phyloP scores from a whole-genome alignment of 1,284 basidiomycete species.

The Boletus semigastroideus region DNA sequence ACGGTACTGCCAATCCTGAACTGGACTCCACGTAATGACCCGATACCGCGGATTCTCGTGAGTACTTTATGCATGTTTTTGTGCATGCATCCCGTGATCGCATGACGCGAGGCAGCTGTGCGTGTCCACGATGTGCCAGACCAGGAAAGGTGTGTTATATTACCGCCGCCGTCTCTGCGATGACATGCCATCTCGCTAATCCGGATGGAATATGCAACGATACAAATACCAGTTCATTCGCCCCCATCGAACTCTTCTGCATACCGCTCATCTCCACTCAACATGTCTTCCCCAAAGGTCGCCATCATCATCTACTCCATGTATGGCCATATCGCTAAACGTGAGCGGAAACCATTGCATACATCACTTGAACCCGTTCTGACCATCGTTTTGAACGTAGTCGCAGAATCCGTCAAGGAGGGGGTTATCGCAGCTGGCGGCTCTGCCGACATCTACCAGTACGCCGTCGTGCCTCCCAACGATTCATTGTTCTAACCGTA shows the following conservation, averaged over 20 bases:
- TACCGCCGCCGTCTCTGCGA: background rate
- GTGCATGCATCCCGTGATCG: conserved; percentile 4
- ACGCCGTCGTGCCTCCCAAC: background rate
- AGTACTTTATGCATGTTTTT: conserved; percentile 12
- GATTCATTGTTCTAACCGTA: background rate
- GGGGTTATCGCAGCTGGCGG: conserved; percentile 51
- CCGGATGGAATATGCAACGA: background rate
- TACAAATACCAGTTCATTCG: conserved; percentile 20
- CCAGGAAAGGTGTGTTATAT: conserved; percentile 2
- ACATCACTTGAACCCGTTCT: background rate
- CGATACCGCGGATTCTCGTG: conserved; percentile 11
- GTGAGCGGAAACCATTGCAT: conserved; percentile 20
- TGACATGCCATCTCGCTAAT: conserved; percentile 3
- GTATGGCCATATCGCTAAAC: conserved; percentile 47
- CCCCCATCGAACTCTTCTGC: background rate
- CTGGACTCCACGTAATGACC: too few species aligned
- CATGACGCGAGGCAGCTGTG: background rate
- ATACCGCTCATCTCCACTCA: background rate
- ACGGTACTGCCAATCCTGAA: too few species aligned
- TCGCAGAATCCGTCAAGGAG: conserved; percentile 51
- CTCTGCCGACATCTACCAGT: conserved; percentile 45
- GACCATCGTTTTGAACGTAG: conserved; percentile 9
- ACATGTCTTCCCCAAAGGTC: conserved; percentile 35
- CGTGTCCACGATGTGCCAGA: conserved; percentile 16
- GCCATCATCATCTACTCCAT: conserved; percentile 50